Percentiles rank a stretch among this genome's conserved stretches.
Conservation (phyloP, 208 protist species). For the Phytomonas francai region DNA sequence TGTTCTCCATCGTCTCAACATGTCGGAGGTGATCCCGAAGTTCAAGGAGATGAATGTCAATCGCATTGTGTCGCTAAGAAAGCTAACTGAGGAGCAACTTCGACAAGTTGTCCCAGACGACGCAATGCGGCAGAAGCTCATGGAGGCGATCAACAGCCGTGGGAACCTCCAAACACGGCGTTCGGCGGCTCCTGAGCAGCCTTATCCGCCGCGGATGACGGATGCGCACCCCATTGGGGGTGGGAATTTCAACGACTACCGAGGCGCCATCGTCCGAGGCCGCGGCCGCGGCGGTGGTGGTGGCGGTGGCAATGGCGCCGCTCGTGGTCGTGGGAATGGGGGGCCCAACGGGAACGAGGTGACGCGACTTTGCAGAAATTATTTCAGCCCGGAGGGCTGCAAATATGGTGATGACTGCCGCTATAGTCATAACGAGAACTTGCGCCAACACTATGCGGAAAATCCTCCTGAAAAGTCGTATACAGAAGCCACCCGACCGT, state of each 20-base stretch:
- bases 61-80: constrained; percentile 63
- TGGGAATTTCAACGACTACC: constrained; percentile 18
- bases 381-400: constrained; percentile 57
- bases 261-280: constrained; percentile 20
- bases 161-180: constrained; percentile 41
- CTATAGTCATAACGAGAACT: constrained; percentile 61
- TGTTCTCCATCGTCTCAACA: constrained; percentile 69
- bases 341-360: constrained; percentile 13
- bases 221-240: constrained; percentile 11
- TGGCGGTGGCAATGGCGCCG: constrained; percentile 25
- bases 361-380: constrained; percentile 62
- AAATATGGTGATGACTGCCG: constrained; percentile 75
- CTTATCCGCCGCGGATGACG: constrained; percentile 21
- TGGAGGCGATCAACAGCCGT: constrained; percentile 69
- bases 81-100: constrained; percentile 60
- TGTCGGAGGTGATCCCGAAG: constrained; percentile 56
- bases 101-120: constrained; percentile 64
- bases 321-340: constrained; percentile 17
- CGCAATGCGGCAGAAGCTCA: constrained; percentile 46
- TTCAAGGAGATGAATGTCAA: constrained; percentile 70
- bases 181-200: constrained; percentile 19
- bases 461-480: neutral
- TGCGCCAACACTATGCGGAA: constrained; percentile 15
- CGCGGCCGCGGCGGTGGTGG: constrained; percentile 27
- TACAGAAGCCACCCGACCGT: constrained; percentile 20